phyloP scores from a whole-genome alignment of 208 protist genomes.

The Trypanosoma vivax region DNA sequence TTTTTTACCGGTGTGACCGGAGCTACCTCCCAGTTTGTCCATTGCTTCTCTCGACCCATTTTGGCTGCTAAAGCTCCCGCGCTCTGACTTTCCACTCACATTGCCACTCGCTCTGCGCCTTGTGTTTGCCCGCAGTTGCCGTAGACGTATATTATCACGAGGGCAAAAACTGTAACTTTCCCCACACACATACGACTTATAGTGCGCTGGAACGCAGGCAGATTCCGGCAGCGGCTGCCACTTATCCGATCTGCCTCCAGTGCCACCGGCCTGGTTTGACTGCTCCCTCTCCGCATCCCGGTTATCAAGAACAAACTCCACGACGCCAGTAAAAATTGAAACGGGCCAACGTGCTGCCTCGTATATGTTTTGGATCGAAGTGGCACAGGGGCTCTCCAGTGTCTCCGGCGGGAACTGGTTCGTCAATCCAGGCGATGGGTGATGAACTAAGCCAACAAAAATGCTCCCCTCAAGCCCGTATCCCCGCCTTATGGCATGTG shows the following conservation, averaged over 20 bases:
- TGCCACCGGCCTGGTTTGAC: conserved; percentile 4
- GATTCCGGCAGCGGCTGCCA: conserved; percentile 4
- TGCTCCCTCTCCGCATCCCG: not conserved
- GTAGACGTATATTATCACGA: conserved; percentile 45
- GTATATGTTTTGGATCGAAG: conserved; percentile 10
- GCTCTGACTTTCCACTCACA: conserved; percentile 9
- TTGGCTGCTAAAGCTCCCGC: no score
- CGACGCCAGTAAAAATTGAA: conserved; percentile 12
- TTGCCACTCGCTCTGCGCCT: not conserved
- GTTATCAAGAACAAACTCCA: conserved; percentile 7
- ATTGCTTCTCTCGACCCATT: no score
- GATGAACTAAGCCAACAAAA: conserved; percentile 8
- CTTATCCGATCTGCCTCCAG: not conserved
- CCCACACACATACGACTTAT: not conserved
- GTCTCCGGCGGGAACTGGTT: not conserved
- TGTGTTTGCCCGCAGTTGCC: conserved; percentile 24
- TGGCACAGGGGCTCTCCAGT: conserved; percentile 4
- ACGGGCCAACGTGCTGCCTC: conserved; percentile 6
- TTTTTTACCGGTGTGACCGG: no score
- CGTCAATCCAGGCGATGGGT: not conserved
- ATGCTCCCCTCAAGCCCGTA: conserved; percentile 21
- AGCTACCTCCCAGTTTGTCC: no score
- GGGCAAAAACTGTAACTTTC: conserved; percentile 32
- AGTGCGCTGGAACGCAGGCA: conserved; percentile 2
- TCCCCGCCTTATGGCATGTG: conserved; percentile 6